Base-by-base conservation (phyloP, 1,284 basidiomycete genomes). In the Amylostereum areolatum region DNA sequence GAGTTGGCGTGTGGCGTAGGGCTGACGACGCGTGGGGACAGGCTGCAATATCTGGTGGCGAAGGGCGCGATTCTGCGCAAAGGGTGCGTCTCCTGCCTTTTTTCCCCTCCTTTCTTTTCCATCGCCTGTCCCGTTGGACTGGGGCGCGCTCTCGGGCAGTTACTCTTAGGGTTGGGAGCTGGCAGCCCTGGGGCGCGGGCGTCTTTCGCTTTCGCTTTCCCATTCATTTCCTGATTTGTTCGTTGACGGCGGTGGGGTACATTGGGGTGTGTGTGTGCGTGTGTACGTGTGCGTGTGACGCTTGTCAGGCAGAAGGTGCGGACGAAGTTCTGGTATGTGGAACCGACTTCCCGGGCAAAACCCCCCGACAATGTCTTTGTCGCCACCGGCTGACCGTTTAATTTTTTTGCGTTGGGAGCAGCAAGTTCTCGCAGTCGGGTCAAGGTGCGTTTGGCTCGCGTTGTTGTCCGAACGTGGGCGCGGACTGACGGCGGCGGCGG, bases 41-140 rank as follows among this genome's bases (percentile, higher is more conserved):
- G 88, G 56, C 66, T 91, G 53, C 87, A 90, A 61, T 91, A 90
- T 65, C 73, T 92, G 45, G 86, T 91, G 45, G 79, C 80, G 53
- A 89, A 89, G 67, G 88, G 89, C 50, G 87, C 87, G 27, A 89
- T 92, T 59, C 64, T 91, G 57, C 77, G 87, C 49, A 91, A 90
- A 68, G 89, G 89, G 78, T 86, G 63, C 48, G 65, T 59, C 51
- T 43, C n/a, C 34, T 35, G n/a, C 34, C 34, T 9, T n/a, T 52
- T 48, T 39, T 29, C 40, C 46, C 30, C 42, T 52, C 28, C 24
- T 41, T 46, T 48, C 10, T 31, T 41, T 37, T 47, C 43, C 43
- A 44, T 47, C 36, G 31, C 37, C 25, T 46, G 47, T 57, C 53
- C 54, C 51, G 18, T 18, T 18, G 18, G 18, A 18, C 18, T 18